Conservation (phyloP, 2,329 filamentous ascomycete species). For the Verticillium zaregamsianum region DNA sequence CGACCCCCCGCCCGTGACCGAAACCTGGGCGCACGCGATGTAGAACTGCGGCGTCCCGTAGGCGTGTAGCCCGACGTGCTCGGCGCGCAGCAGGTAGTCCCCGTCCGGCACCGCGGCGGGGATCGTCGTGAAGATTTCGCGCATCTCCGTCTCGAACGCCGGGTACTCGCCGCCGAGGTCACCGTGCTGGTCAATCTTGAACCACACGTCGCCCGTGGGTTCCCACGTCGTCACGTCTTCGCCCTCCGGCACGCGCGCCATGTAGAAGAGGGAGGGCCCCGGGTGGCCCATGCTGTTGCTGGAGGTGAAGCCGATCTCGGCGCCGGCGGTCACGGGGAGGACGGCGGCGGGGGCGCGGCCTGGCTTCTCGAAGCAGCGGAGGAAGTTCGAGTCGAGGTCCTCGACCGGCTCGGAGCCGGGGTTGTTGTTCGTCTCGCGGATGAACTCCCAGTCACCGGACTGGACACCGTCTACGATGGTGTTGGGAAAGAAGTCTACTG, state of each 20-base stretch:
- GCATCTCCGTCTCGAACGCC: constrained; percentile 1
- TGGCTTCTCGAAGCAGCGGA: constrained; percentile 25
- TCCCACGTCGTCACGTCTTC: constrained; percentile 26
- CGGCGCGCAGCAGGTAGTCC: constrained; percentile 21
- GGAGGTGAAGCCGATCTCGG: constrained; percentile 24
- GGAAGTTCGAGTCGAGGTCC: constrained; percentile 21
- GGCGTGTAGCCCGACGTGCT: constrained; percentile 27
- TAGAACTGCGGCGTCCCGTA: constrained; percentile 28
- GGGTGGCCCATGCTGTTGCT: constrained; percentile 32
- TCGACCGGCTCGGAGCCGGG: constrained; percentile 22
- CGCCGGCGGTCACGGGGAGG: constrained; percentile 1
- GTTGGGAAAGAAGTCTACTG: constrained; percentile 9
- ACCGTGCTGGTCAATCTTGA: constrained; percentile 17
- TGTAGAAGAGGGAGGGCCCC: constrained; percentile 27
- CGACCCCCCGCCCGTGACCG: constrained; percentile 18
- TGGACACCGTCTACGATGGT: constrained; percentile 7
- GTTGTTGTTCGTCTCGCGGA: constrained; percentile 28
- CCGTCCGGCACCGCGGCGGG: constrained; percentile 15
- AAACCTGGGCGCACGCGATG: constrained; percentile 18
- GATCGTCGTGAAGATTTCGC: constrained; percentile 10
- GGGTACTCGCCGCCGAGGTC: neutral
- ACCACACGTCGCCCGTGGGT: constrained; percentile 26
- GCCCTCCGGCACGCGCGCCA: constrained; percentile 23
- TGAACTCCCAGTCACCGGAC: constrained; percentile 21
- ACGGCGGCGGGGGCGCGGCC: constrained; percentile 16